Percentiles rank a stretch among this genome's conserved stretches.
These are phyloP conservation scores for Astrocystis sublimbata DNA, from an alignment of 495 filamentous ascomycete genomes.

Conservation along the genomic window DNA sequence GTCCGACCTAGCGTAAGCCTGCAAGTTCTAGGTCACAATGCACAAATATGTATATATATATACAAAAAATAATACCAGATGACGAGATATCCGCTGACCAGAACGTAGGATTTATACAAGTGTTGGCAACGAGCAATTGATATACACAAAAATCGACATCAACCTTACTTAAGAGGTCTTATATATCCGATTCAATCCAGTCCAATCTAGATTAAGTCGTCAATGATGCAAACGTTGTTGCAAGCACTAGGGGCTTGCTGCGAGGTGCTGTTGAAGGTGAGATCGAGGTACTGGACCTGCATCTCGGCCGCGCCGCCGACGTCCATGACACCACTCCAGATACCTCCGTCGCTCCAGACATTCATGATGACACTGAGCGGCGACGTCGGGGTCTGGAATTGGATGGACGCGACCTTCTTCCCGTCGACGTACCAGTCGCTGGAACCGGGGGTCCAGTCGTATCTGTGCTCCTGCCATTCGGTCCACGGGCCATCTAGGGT, in stretches of 20 bases:
- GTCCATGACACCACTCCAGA: conserved; percentile 71
- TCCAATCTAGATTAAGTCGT: conserved; percentile 15
- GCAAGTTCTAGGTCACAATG: background rate
- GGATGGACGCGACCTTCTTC: conserved; percentile 53
- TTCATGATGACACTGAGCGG: conserved; percentile 65
- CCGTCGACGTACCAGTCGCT: conserved; percentile 70
- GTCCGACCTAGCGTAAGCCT: background rate
- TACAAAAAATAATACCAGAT: background rate
- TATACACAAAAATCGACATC: background rate
- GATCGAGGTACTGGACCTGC: conserved; percentile 73
- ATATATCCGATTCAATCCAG: background rate
- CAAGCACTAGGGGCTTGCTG: conserved; percentile 21
- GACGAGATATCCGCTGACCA: background rate
- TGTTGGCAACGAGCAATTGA: background rate
- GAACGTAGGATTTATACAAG: background rate
- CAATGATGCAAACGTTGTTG: conserved; percentile 29
- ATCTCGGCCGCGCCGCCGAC: conserved; percentile 58
- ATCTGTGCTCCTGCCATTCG: conserved; percentile 65
- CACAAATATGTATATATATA: background rate
- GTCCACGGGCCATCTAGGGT: conserved; percentile 56
- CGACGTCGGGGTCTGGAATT: conserved; percentile 60
- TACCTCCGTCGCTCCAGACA: conserved; percentile 73
- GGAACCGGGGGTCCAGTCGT: conserved; percentile 65
- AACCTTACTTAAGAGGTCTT: background rate
- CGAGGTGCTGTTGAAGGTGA: conserved; percentile 63